Conservation (phyloP, 371 early-diverging fungal species). For the Apophysomyces elegans region DNA sequence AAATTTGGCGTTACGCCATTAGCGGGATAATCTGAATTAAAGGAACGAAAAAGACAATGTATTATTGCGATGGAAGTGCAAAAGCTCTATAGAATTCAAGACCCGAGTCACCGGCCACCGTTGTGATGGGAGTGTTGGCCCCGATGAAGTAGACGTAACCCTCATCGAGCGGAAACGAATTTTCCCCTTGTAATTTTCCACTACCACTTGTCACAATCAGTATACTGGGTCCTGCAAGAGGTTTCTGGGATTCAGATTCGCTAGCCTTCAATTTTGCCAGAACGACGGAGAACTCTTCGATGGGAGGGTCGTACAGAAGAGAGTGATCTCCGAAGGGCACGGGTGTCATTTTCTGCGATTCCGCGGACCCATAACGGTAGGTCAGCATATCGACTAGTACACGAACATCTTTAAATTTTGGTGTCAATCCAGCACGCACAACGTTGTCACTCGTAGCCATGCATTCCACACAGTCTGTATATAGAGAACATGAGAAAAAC, state of each 20-base stretch:
- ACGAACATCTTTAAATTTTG: slow-evolving; percentile 97
- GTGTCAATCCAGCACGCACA: slow-evolving; percentile 96
- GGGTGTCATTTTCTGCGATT: slow-evolving; percentile 74
- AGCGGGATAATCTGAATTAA: no score
- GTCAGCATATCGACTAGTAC: slow-evolving; percentile 93
- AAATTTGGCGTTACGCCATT: no score
- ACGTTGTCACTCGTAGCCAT: slow-evolving; percentile 99
- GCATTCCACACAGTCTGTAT: slow-evolving; percentile 93
- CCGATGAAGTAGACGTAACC: slow-evolving; percentile 73
- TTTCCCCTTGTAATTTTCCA: slow-evolving; percentile 30
- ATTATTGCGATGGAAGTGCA: slow-evolving; percentile 32
- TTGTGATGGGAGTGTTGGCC: slow-evolving; percentile 56
- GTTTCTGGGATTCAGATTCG: slow-evolving; percentile 54
- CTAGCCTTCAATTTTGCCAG: slow-evolving; percentile 56
- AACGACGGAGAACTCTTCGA: slow-evolving; percentile 91
- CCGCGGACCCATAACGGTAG: slow-evolving; percentile 81
- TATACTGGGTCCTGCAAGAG: slow-evolving; percentile 84
- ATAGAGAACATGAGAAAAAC: background rate
- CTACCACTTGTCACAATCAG: slow-evolving; percentile 81
- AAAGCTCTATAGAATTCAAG: slow-evolving; percentile 71
- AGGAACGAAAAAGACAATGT: background rate
- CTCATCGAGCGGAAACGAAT: slow-evolving; percentile 32
- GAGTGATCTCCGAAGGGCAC: slow-evolving; percentile 55
- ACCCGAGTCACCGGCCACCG: slow-evolving; percentile 45
- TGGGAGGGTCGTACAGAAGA: slow-evolving; percentile 92